A percentile compares a stretch with the other conserved stretches of the same genome.
Evolutionary conservation across 2,329 filamentous ascomycete species (phyloP).

Genomic region (Venturia asperata): DNA sequence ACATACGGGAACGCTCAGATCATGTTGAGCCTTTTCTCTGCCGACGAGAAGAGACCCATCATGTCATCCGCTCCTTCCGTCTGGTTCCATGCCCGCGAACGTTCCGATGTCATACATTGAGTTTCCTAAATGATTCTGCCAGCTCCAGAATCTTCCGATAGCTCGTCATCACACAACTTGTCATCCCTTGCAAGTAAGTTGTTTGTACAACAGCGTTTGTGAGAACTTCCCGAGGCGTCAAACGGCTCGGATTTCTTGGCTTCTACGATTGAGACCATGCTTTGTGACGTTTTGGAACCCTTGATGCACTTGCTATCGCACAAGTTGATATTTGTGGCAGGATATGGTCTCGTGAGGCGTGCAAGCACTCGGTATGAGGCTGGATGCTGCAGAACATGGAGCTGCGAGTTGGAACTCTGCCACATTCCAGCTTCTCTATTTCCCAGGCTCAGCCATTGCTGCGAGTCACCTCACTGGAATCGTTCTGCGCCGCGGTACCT

Average conservation of each 20-base stretch:
- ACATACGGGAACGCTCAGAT: background rate
- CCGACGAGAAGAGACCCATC: background rate
- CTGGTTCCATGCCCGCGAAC: background rate
- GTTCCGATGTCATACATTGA: background rate
- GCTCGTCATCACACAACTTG: background rate
- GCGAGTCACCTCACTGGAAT: background rate
- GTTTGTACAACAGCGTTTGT: background rate
- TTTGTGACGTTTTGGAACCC: background rate
- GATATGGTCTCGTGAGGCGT: background rate
- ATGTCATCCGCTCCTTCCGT: background rate
- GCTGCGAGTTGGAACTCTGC: background rate
- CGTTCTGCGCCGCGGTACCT: background rate
- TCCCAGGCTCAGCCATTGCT: background rate
- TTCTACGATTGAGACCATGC: background rate
- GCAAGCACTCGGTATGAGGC: background rate
- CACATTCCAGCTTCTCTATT: background rate
- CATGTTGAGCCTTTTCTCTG: background rate
- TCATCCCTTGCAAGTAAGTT: background rate
- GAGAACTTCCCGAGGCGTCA: background rate
- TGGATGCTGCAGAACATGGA: background rate
- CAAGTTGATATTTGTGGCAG: background rate
- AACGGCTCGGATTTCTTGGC: background rate
- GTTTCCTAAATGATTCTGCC: background rate
- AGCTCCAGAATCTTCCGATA: background rate
- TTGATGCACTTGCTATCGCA: background rate